Evolutionary conservation across 345 rosid species (phyloP).

Genomic region (Microthlaspi erraticum): DNA sequence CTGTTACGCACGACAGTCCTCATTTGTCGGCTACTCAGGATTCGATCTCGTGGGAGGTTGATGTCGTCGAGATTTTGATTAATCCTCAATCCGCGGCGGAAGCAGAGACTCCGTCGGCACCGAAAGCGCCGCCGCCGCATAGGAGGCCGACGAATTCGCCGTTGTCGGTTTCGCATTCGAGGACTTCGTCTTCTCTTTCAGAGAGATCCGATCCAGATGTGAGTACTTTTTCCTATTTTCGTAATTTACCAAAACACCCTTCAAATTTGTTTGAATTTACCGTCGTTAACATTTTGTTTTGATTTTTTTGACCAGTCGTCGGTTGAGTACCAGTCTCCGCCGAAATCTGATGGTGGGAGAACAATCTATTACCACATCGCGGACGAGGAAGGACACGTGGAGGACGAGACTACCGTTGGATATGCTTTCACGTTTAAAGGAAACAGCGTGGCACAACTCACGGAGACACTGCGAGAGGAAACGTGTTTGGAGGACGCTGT

Average conservation of each 20-base stretch:
- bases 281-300: not conserved
- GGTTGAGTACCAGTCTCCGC: conserved; percentile 76
- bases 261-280: not conserved
- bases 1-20: conserved; percentile 77
- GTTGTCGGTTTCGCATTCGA: conserved; percentile 42
- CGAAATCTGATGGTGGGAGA: conserved; percentile 88
- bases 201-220: conserved; percentile 59
- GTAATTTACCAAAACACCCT: conserved; percentile 1
- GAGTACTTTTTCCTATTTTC: conserved; percentile 47
- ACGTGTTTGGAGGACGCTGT: conserved; percentile 65
- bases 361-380: conserved; percentile 82
- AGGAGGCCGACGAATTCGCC: conserved; percentile 51
- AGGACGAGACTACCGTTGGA: conserved; percentile 62
- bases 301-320: conserved; percentile 61
- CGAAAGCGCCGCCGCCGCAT: conserved; percentile 44
- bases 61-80: conserved; percentile 58
- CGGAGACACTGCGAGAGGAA: conserved; percentile 70
- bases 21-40: conserved; percentile 66
- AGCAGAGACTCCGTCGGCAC: conserved; percentile 29
- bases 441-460: conserved; percentile 71
- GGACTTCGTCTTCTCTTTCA: conserved; percentile 55
- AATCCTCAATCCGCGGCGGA: conserved; percentile 21
- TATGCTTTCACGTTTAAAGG: conserved; percentile 78
- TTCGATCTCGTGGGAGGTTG: conserved; percentile 77
- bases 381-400: conserved; percentile 72